Evolutionary conservation across 78 protist species (phyloP).

Genomic region (Dictyostelium brefeldianum): DNA sequence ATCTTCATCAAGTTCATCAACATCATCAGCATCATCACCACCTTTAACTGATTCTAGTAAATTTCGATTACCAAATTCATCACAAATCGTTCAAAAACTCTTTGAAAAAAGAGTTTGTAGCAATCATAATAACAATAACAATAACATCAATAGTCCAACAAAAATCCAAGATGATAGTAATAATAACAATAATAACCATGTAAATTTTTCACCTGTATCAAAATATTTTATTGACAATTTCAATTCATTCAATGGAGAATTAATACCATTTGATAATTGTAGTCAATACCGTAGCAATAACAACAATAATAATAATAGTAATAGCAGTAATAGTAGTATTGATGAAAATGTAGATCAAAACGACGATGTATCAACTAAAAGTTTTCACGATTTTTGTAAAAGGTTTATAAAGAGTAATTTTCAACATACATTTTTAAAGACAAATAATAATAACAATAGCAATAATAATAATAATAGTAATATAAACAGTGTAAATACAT

Average conservation of each 20-base stretch:
- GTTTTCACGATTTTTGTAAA: background rate
- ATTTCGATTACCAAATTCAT: conserved; percentile 39
- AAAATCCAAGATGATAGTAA: background rate
- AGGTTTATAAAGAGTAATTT: background rate
- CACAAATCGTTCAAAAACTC: conserved; percentile 42
- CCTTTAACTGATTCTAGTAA: background rate
- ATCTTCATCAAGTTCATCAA: background rate
- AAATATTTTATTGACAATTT: conserved; percentile 32
- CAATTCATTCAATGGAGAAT: background rate
- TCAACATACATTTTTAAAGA: background rate
- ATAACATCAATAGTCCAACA: background rate
- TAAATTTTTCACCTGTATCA: conserved; percentile 32
- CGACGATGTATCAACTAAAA: background rate
- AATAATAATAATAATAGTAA: background rate
- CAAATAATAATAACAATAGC: background rate
- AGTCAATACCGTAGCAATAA: background rate
- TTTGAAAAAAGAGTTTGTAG: conserved; percentile 1
- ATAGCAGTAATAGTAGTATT: background rate
- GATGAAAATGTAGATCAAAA: background rate
- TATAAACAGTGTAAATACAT: background rate
- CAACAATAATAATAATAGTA: background rate
- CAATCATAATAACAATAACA: background rate
- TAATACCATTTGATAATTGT: background rate
- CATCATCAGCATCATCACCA: background rate
- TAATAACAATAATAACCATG: background rate